Percentiles rank a stretch among this genome's conserved stretches.
phyloP scores from a whole-genome alignment of 129 eudicot species.

The Chrysanthemum seticuspe region DNA sequence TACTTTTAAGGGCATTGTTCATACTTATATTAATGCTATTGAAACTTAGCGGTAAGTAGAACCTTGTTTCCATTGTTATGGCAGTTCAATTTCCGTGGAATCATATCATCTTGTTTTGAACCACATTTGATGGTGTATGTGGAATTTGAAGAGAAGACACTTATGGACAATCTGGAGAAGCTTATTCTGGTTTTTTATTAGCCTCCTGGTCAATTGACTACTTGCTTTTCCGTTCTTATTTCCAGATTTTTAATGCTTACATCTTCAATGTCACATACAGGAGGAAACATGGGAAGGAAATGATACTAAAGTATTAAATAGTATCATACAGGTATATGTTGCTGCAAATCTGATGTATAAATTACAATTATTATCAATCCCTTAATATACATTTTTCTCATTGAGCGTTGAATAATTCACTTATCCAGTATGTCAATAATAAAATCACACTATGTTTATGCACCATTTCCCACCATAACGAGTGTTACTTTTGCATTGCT shows the following conservation, averaged over 20 bases:
- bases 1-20: not conserved
- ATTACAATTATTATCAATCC: not conserved
- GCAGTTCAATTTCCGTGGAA: slow-evolving; percentile 96
- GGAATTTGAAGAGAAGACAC: slow-evolving; percentile 95
- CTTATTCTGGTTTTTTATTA: slow-evolving; percentile 77
- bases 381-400: slow-evolving; percentile 2
- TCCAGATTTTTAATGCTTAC: slow-evolving; percentile 18
- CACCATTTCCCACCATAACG: slow-evolving; percentile 24
- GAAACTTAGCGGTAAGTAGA: slow-evolving; percentile 1
- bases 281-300: slow-evolving; percentile 99
- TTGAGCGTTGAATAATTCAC: not conserved
- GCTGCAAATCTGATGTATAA: slow-evolving; percentile 1
- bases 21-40: not conserved
- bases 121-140: slow-evolving; percentile 93
- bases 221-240: slow-evolving; percentile 9
- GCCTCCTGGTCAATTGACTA: slow-evolving; percentile 21
- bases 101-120: slow-evolving; percentile 96
- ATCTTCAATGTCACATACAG: slow-evolving; percentile 35
- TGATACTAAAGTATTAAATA: slow-evolving; percentile 86
- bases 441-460: slow-evolving; percentile 2
- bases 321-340: slow-evolving; percentile 88
- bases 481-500: slow-evolving; percentile 16
- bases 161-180: slow-evolving; percentile 93
- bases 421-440: not conserved
- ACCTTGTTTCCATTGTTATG: slow-evolving; percentile 13